Percentiles rank a stretch among this genome's conserved stretches.
Evolutionary conservation across 192 early-diverging fungal genomes (phyloP).

Genomic region (Mortierella claussenii): DNA sequence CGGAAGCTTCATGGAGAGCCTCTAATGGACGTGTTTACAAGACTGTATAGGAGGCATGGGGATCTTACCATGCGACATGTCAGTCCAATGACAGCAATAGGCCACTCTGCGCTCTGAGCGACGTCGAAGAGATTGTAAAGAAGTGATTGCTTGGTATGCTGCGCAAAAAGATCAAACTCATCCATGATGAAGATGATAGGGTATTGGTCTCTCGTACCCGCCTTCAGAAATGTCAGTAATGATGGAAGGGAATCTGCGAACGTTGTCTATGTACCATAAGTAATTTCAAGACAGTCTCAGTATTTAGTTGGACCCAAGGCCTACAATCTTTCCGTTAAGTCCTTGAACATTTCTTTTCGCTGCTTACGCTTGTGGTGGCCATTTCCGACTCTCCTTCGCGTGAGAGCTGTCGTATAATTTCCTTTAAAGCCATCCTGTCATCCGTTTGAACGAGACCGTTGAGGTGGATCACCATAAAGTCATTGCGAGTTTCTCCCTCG

Average conservation of each 20-base stretch:
- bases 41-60: no score
- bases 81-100: constrained; percentile 88
- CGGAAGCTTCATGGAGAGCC: no score
- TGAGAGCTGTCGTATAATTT: constrained; percentile 84
- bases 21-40: no score
- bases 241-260: constrained; percentile 77
- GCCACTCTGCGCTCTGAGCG: constrained; percentile 83
- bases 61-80: constrained; percentile 73
- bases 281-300: no score
- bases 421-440: constrained; percentile 82
- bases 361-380: constrained; percentile 50
- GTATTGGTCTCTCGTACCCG: constrained; percentile 59
- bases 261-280: no score
- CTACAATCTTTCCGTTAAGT: no score
- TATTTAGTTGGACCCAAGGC: no score
- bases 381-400: constrained; percentile 66
- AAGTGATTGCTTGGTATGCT: constrained; percentile 92
- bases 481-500: constrained; percentile 21
- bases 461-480: constrained; percentile 76
- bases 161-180: constrained; percentile 92
- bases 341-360: background rate
- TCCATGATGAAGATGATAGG: constrained; percentile 92
- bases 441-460: constrained; percentile 85
- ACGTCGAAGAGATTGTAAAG: constrained; percentile 96
- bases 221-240: constrained; percentile 70